These are phyloP conservation scores for Solanum medicagineum DNA, from an alignment of 257 asterid genomes.

Conservation along the genomic window DNA sequence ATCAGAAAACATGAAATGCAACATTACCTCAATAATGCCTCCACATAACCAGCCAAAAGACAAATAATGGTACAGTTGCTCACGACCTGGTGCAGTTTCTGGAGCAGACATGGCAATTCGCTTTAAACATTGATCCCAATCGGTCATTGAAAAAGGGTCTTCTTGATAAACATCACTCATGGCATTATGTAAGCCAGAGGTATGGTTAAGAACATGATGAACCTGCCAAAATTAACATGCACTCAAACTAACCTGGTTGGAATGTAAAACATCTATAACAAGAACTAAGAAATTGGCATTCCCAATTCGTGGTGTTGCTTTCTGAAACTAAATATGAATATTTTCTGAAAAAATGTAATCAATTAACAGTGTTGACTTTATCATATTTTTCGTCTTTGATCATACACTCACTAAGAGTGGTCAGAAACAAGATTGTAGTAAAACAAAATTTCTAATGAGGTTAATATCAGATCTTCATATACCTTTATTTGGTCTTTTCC, in stretches of 20 bases:
- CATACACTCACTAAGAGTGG: not conserved
- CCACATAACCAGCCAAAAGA: slow-evolving; percentile 98
- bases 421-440: not conserved
- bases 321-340: not conserved
- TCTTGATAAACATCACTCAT: slow-evolving; percentile 49
- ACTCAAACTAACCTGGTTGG: not conserved
- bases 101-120: slow-evolving; percentile 35
- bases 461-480: slow-evolving; percentile 1
- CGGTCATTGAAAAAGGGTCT: slow-evolving; percentile 62
- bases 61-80: slow-evolving; percentile 72
- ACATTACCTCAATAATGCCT: slow-evolving; percentile 86
- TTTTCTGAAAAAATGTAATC: not conserved
- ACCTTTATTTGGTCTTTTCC: slow-evolving; percentile 88
- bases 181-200: slow-evolving; percentile 92
- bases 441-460: not conserved
- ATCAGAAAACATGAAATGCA: not conserved
- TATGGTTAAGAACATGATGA: slow-evolving; percentile 96
- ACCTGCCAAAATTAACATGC: slow-evolving; percentile 32
- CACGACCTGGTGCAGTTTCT: slow-evolving; percentile 76
- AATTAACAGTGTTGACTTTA: not conserved
- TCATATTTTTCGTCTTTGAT: not conserved
- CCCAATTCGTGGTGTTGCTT: not conserved
- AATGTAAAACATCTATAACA: not conserved
- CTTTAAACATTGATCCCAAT: slow-evolving; percentile 81
- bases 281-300: not conserved